phyloP scores from a whole-genome alignment of 73 alveolate species.

The Paraurostyla sp. region DNA sequence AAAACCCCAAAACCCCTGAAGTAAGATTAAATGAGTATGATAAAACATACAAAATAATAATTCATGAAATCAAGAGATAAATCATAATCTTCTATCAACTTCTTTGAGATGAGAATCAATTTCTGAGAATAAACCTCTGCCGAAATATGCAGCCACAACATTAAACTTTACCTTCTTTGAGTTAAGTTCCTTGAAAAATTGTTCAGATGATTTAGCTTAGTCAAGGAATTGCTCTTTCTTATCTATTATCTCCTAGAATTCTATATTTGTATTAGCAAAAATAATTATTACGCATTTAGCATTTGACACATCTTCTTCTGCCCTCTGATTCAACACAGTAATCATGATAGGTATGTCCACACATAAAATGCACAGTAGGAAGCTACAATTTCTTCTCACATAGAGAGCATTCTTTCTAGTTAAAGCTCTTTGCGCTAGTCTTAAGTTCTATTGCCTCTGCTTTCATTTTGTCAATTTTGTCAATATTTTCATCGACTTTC shows the following conservation, averaged over 20 bases:
- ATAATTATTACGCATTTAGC: slow-evolving; percentile 47
- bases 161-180: slow-evolving; percentile 71
- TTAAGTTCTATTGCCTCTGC: slow-evolving; percentile 31
- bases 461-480: slow-evolving; percentile 56
- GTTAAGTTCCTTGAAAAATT: slow-evolving; percentile 72
- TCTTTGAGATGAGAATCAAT: slow-evolving; percentile 39
- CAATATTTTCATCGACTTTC: slow-evolving; percentile 66
- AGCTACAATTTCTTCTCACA: slow-evolving; percentile 77
- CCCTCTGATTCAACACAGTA: slow-evolving; percentile 76
- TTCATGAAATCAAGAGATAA: too few relatives aligned
- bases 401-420: slow-evolving; percentile 74
- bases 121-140: slow-evolving; percentile 73
- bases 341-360: slow-evolving; percentile 90
- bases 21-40: too few relatives aligned
- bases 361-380: slow-evolving; percentile 88
- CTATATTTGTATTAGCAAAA: neutral
- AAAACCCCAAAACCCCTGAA: too few relatives aligned
- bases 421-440: slow-evolving; percentile 71
- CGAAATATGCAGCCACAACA: slow-evolving; percentile 78
- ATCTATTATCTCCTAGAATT: slow-evolving; percentile 56
- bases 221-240: slow-evolving; percentile 34
- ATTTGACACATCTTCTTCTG: slow-evolving; percentile 37
- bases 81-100: slow-evolving; percentile 22
- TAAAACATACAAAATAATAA: too few relatives aligned
- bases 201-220: slow-evolving; percentile 60